phyloP scores from a whole-genome alignment of 129 eudicot genomes.

The Centella asiatica region DNA sequence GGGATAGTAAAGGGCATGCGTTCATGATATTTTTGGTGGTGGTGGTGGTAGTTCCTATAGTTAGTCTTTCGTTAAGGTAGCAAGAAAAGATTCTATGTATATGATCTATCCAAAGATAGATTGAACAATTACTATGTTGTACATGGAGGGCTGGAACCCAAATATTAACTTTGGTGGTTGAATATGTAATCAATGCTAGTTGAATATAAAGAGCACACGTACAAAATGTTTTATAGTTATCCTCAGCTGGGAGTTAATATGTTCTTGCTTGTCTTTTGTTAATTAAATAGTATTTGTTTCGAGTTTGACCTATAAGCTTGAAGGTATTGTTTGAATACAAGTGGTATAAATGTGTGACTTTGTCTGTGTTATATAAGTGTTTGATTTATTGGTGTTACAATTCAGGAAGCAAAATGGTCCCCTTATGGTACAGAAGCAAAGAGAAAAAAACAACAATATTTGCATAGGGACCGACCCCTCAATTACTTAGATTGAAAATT shows the following conservation, averaged over 20 bases:
- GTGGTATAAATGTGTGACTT: background rate
- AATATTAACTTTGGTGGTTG: slow-evolving; percentile 7
- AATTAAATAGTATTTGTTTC: background rate
- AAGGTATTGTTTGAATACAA: background rate
- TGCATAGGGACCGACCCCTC: background rate
- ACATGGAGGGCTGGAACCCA: background rate
- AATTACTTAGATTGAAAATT: background rate
- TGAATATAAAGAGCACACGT: background rate
- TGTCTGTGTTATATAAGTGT: background rate
- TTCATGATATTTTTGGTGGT: too few relatives aligned
- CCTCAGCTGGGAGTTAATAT: background rate
- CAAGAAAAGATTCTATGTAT: background rate
- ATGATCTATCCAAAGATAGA: background rate
- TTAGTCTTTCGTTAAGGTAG: too few relatives aligned
- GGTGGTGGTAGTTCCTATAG: too few relatives aligned
- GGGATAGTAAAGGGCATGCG: too few relatives aligned
- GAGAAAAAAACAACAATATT: background rate
- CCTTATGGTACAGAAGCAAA: background rate
- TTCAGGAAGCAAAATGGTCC: slow-evolving; percentile 17
- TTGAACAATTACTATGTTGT: slow-evolving; percentile 5
- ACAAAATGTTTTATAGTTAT: background rate
- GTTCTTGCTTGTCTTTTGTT: background rate
- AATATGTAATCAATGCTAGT: background rate
- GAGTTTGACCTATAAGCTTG: background rate
- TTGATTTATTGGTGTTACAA: slow-evolving; percentile 10